Evolutionary conservation across 129 eudicot species (phyloP), one percentile per base, ranked within the genome.

Genomic region (Artemisia argyi): DNA sequence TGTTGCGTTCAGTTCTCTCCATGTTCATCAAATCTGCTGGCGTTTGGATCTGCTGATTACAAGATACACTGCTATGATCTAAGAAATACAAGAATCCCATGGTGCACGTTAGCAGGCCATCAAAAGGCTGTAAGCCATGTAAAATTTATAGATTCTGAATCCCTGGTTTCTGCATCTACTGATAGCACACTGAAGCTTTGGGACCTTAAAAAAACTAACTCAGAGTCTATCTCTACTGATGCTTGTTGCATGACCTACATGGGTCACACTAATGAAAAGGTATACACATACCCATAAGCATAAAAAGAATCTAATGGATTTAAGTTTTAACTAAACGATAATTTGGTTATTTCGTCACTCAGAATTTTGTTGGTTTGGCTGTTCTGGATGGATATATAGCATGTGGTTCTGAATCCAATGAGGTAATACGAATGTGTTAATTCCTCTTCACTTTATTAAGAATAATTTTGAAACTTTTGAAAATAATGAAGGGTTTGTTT

Each of bases 361-460:
- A 89, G 97, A 85, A 81, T 64, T 90, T 90, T 81, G 97, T 85
- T 52, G 97, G 94, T 3, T 82, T 90, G 72, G 76, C 92, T 50
- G 96, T 86, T 74, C 54, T 70, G 30, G 83, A 89, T 55, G 96
- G 90, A 64, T 89, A 89, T 57, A 87, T 90, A 55, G 88, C 86
- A 4, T 87, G 93, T 26, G 96, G 96, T 63, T 90, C 96, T 7
- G 96, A 90, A 69, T 82, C 93, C 2, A 90, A 87, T 76, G 96
- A 90, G 93, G 96, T 89, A 22, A 39, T 7, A 7, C 46, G 10
- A 7, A 2, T 16, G 15, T 53, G 59, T 53, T 7, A 51, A 51
- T 51, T 16, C 56, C 16, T 51, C 19, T 51, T 51, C 16, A 14
- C 56, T 51, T 51, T 12, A 51, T 51, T 13, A 51, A 51, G 16